A percentile compares a stretch with the other conserved stretches of the same genome.
These are phyloP conservation scores for Fusarium praegraminearum DNA, from an alignment of 2,329 filamentous ascomycete genomes.

Conservation along the genomic window DNA sequence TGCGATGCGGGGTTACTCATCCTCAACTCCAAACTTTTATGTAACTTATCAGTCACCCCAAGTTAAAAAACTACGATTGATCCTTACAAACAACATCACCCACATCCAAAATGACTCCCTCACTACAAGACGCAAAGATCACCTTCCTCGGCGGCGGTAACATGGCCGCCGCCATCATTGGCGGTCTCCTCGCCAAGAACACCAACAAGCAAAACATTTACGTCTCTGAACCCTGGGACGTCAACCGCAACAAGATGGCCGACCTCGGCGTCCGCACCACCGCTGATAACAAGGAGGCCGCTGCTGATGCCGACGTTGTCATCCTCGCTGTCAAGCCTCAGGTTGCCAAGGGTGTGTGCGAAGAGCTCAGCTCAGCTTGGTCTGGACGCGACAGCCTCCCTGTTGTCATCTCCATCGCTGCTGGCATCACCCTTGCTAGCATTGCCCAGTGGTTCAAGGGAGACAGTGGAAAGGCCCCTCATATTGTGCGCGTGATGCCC, in stretches of 20 bases:
- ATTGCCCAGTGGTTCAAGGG: slow-evolving; percentile 58
- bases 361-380: slow-evolving; percentile 60
- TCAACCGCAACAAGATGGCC: slow-evolving; percentile 63
- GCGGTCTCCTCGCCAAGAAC: slow-evolving; percentile 59
- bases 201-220: slow-evolving; percentile 59
- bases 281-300: slow-evolving; percentile 60
- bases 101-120: slow-evolving; percentile 41
- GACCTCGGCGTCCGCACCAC: slow-evolving; percentile 61
- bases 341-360: slow-evolving; percentile 60
- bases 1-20: slow-evolving; percentile 31
- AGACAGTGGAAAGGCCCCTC: slow-evolving; percentile 54
- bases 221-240: slow-evolving; percentile 65
- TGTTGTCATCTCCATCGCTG: slow-evolving; percentile 62
- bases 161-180: slow-evolving; percentile 66
- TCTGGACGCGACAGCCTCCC: slow-evolving; percentile 52
- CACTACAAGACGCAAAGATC: slow-evolving; percentile 51
- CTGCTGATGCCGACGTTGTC: slow-evolving; percentile 58
- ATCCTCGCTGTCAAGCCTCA: slow-evolving; percentile 66
- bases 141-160: slow-evolving; percentile 62
- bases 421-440: slow-evolving; percentile 61
- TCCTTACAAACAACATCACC: neutral
- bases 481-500: slow-evolving; percentile 65
- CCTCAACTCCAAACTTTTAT: slow-evolving; percentile 33
- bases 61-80: slow-evolving; percentile 8
- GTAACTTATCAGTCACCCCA: slow-evolving; percentile 22